Evolutionary conservation across 2,329 filamentous ascomycete genomes (phyloP).

Genomic region (Aspergillus piperis): DNA sequence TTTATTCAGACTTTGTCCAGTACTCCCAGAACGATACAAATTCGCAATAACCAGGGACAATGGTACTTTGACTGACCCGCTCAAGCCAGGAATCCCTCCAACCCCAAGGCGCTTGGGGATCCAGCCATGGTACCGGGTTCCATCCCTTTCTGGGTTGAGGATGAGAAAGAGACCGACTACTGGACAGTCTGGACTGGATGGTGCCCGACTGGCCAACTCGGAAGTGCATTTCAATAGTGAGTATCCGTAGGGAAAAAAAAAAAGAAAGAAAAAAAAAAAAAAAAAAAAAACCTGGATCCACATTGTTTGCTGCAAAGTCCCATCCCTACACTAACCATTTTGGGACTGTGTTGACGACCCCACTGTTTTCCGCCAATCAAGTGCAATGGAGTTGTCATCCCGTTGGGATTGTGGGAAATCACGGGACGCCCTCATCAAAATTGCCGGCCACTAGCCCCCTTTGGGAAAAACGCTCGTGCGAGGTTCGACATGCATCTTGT

Average conservation of each 20-base stretch:
- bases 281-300: background rate
- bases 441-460: background rate
- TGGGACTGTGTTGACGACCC: slow-evolving; percentile 7
- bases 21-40: background rate
- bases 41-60: background rate
- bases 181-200: background rate
- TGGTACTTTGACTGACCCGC: background rate
- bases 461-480: background rate
- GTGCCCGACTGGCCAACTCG: background rate
- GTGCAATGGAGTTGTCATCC: slow-evolving; percentile 5
- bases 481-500: background rate
- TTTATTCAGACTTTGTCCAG: background rate
- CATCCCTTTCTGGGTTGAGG: background rate
- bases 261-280: too few species aligned
- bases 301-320: background rate
- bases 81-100: background rate
- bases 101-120: background rate
- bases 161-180: too few species aligned
- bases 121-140: background rate
- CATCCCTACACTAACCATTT: slow-evolving; percentile 4
- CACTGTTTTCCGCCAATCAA: slow-evolving; percentile 1
- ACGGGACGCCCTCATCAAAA: slow-evolving; percentile 3
- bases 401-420: slow-evolving; percentile 8
- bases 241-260: too few species aligned
- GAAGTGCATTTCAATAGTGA: too few species aligned